Evolutionary conservation across 1,284 basidiomycete genomes (phyloP), one percentile per base, ranked within the genome.

Genomic region (Bjerkandera adusta): DNA sequence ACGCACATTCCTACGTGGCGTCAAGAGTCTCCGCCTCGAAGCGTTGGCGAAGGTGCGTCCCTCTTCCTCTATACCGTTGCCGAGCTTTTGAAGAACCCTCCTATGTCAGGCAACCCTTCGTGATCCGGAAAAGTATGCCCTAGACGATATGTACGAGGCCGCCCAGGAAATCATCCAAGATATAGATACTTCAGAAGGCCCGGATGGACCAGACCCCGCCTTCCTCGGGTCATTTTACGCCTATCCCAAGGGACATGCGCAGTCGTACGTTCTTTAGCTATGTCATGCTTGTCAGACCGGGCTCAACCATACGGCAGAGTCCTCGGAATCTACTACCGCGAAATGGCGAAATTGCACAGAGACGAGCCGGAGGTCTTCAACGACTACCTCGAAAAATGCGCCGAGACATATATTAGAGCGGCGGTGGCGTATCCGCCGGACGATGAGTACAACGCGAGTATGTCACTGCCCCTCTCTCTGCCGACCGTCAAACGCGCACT

Each of bases 401-500:
- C 60, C 5, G 36, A 49, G 8, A 52, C 53, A 29, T 70, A 70
- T 45, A 37, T 59, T 5, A 36, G 58, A 35, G n/a, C n/a, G n/a
- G n/a, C n/a, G n/a, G n/a, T n/a, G n/a, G n/a, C n/a, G n/a, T n/a
- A n/a, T n/a, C n/a, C n/a, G n/a, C n/a, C n/a, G n/a, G n/a, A n/a
- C n/a, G n/a, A n/a, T n/a, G n/a, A n/a, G n/a, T n/a, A n/a, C n/a
- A n/a, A n/a, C n/a, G n/a, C n/a, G n/a, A n/a, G n/a, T n/a, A n/a
- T n/a, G n/a, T n/a, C n/a, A n/a, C n/a, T n/a, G n/a, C n/a, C 4
- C 20, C 8, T 12, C 30, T 84, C 40, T 72, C 78, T 10, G 67
- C 81, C 27, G 72, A 73, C 43, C 75, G 79, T 21, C 39, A 83
- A 81, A 56, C 68, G 92, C 6, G 89, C 74, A 2, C 90, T 90